phyloP scores from a whole-genome alignment of 2,329 filamentous ascomycete genomes.

The Eutypella sp. region DNA sequence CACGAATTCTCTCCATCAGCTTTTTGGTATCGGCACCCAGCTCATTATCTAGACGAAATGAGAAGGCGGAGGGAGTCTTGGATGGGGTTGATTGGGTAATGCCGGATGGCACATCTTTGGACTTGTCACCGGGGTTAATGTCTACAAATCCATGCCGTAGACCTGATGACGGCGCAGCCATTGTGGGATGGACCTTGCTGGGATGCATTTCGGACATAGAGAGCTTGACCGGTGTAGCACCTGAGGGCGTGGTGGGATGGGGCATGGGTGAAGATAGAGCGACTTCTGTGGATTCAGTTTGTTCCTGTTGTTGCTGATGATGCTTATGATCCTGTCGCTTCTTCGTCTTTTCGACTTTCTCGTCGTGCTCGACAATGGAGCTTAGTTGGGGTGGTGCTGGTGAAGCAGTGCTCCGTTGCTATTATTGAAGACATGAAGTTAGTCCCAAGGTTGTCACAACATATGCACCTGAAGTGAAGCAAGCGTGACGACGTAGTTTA shows the following conservation, averaged over 20 bases:
- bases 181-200: conserved; percentile 71
- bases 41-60: conserved; percentile 54
- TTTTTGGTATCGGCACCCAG: conserved; percentile 53
- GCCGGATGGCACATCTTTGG: conserved; percentile 34
- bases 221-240: conserved; percentile 63
- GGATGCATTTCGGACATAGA: conserved; percentile 85
- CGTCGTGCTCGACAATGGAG: conserved; percentile 41
- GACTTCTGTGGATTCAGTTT: conserved; percentile 20
- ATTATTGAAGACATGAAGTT: not conserved
- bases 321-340: no score
- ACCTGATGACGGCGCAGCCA: conserved; percentile 72
- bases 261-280: conserved; percentile 31
- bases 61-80: conserved; percentile 57
- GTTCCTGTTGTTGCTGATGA: no score
- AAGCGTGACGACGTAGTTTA: no score
- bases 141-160: conserved; percentile 78
- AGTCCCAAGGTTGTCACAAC: no score
- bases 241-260: conserved; percentile 53
- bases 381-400: conserved; percentile 28
- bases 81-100: conserved; percentile 58
- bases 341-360: conserved; percentile 26
- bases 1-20: conserved; percentile 64
- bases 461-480: no score
- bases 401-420: conserved; percentile 19
- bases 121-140: conserved; percentile 54